Evolutionary conservation across 164 flowering plant genomes (phyloP).

Genomic region (Cinnamomum chago): DNA sequence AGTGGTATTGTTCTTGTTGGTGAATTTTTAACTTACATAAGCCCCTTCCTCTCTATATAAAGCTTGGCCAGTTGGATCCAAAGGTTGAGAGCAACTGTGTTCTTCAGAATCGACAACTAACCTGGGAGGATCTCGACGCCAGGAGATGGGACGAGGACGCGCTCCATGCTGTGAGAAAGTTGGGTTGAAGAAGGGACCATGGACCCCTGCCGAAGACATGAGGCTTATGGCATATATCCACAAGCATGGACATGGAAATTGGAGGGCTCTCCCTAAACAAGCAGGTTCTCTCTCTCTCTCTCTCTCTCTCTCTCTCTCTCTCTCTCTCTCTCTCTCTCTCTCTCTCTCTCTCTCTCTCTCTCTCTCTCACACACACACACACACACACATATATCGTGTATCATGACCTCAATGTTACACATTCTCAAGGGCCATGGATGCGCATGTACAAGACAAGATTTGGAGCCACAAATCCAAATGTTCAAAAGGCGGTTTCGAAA

Average conservation of each 20-base stretch:
- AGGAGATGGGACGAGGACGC: conserved; percentile 34
- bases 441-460: background rate
- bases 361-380: conserved; percentile 2
- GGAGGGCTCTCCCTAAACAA: conserved; percentile 75
- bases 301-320: conserved; percentile 10
- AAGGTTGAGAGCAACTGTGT: background rate
- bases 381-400: background rate
- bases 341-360: conserved; percentile 7
- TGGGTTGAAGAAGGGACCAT: conserved; percentile 67
- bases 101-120: background rate
- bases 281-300: conserved; percentile 40
- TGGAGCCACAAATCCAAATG: background rate
- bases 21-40: background rate
- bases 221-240: conserved; percentile 57
- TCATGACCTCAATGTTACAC: background rate
- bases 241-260: conserved; percentile 66
- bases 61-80: background rate
- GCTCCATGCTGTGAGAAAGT: conserved; percentile 75
- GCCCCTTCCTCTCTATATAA: conserved; percentile 2
- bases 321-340: conserved; percentile 6
- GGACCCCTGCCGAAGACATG: conserved; percentile 71
- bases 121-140: background rate
- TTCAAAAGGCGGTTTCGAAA: background rate
- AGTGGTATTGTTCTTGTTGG: conserved; percentile 5
- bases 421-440: background rate